A percentile compares a stretch with the other conserved stretches of the same genome.
These are phyloP conservation scores for Cochlearia excelsa DNA, from an alignment of 345 rosid species.

Conservation along the genomic window DNA sequence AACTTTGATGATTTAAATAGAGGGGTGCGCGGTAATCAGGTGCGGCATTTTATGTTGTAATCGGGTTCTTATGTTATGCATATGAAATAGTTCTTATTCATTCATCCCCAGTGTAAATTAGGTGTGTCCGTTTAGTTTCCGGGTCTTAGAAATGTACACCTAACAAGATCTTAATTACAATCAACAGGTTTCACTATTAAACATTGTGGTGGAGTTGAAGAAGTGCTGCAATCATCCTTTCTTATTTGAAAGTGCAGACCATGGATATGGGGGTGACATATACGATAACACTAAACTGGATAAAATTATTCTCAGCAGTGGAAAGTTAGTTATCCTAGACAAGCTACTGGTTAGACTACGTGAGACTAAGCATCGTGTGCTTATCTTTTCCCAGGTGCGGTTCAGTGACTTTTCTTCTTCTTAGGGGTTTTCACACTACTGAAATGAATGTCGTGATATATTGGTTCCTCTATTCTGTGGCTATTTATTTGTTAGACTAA, in stretches of 20 bases:
- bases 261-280: conserved; percentile 90
- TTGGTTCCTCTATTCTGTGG: conserved; percentile 10
- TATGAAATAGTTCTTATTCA: conserved; percentile 19
- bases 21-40: conserved; percentile 99
- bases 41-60: conserved; percentile 34
- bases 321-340: conserved; percentile 97
- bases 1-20: conserved; percentile 97
- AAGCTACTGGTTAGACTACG: conserved; percentile 90
- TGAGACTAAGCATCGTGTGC: conserved; percentile 95
- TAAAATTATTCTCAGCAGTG: conserved; percentile 92
- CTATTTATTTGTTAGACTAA: conserved; percentile 49
- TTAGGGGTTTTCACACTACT: conserved; percentile 4
- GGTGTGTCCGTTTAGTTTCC: conserved; percentile 22
- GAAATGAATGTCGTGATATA: conserved; percentile 8
- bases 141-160: conserved; percentile 15
- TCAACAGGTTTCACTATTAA: conserved; percentile 83
- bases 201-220: conserved; percentile 98
- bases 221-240: conserved; percentile 99
- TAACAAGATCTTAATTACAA: conserved; percentile 30
- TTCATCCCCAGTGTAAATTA: conserved; percentile 1
- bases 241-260: conserved; percentile 99
- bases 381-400: conserved; percentile 94
- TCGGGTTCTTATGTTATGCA: conserved; percentile 14
- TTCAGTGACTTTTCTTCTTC: conserved; percentile 19
- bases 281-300: conserved; percentile 80